Conservation (phyloP, 202 grass and related monocot genomes). For the Eragrostis tef region DNA sequence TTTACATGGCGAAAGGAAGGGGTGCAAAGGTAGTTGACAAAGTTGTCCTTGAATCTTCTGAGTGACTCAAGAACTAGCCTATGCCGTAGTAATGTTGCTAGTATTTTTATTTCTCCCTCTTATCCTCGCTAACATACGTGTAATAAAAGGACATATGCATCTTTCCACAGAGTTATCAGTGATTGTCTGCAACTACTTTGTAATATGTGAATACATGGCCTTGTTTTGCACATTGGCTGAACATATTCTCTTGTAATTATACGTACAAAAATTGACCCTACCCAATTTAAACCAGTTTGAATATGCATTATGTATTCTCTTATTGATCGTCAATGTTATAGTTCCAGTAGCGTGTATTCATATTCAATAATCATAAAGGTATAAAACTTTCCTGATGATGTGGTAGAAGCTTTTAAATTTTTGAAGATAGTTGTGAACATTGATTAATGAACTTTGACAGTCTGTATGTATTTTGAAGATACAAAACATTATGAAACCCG, state of each 20-base stretch:
- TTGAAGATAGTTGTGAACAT: too few relatives aligned
- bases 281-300: too few relatives aligned
- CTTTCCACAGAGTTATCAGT: neutral
- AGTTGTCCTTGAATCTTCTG: slow-evolving; percentile 48
- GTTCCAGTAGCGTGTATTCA: too few relatives aligned
- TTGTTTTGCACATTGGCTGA: neutral
- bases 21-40: slow-evolving; percentile 72
- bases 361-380: too few relatives aligned
- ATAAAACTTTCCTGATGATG: too few relatives aligned
- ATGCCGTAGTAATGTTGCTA: slow-evolving; percentile 3
- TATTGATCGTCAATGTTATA: too few relatives aligned
- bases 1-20: slow-evolving; percentile 77
- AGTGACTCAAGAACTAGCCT: neutral
- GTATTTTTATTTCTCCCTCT: neutral
- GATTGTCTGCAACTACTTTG: neutral
- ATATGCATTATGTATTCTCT: too few relatives aligned
- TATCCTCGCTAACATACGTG: neutral
- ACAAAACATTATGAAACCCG: too few relatives aligned
- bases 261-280: too few relatives aligned
- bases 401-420: too few relatives aligned
- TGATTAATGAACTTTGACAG: too few relatives aligned
- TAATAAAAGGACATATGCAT: neutral
- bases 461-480: too few relatives aligned
- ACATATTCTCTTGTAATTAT: neutral
- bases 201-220: neutral